phyloP scores from a whole-genome alignment of 2,329 filamentous ascomycete genomes.

The Calonectria pauciramosa region DNA sequence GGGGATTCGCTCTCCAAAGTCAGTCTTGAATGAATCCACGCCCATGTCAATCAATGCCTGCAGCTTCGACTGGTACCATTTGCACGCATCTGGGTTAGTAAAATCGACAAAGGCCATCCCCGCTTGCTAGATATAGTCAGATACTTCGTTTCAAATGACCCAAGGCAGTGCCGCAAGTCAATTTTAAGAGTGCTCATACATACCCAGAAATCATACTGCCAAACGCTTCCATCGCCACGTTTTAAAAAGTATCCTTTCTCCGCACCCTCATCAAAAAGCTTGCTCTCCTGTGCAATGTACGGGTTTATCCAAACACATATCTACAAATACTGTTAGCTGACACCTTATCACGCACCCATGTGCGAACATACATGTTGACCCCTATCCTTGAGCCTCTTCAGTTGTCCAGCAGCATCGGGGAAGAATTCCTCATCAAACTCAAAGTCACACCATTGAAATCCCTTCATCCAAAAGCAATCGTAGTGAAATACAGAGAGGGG shows the following conservation, averaged over 20 bases:
- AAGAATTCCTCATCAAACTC: constrained; percentile 78
- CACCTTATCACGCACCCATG: no score
- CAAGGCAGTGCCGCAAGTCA: not conserved
- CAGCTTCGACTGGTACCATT: constrained; percentile 75
- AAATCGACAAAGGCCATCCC: constrained; percentile 83
- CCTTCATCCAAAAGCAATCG: constrained; percentile 84
- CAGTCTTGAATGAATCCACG: constrained; percentile 80
- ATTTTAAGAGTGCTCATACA: not conserved
- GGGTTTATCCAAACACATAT: constrained; percentile 84
- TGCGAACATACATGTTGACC: constrained; percentile 61
- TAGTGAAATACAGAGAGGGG: constrained; percentile 81
- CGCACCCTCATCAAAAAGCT: constrained; percentile 73
- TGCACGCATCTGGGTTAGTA: constrained; percentile 76
- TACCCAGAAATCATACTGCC: constrained; percentile 73
- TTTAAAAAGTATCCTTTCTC: constrained; percentile 79
- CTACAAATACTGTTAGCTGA: constrained; percentile 51
- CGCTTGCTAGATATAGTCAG: constrained; percentile 73
- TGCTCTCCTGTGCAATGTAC: constrained; percentile 78
- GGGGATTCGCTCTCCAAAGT: constrained; percentile 81
- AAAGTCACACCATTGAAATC: constrained; percentile 82
- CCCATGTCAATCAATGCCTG: constrained; percentile 76
- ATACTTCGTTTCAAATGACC: no score
- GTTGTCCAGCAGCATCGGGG: constrained; percentile 75
- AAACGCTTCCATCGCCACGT: constrained; percentile 76
- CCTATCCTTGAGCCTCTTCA: constrained; percentile 72